Base-by-base conservation (phyloP, 495 filamentous ascomycete genomes). In the Penicillium tannophilum region DNA sequence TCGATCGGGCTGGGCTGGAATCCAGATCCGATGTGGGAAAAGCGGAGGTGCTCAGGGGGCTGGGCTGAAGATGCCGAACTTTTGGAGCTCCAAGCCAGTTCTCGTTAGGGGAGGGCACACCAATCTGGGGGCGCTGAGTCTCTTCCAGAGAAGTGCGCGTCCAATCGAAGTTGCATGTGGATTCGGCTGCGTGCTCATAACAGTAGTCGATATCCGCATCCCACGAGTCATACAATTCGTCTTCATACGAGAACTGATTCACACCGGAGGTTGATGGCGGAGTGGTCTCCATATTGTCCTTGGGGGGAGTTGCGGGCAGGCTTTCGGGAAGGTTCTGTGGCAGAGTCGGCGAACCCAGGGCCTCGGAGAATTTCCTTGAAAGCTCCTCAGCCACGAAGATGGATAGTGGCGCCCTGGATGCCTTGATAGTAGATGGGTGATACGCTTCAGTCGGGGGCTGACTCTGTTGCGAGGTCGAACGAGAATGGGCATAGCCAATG, bases 181-280 rank as follows among this genome's bases (percentile, higher is more conserved):
- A 91, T 71, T 97, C 93, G 8, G 89, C 91, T 47, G 88, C 91
- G 70, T 94, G 86, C 60, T 96, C 90, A 65, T 97, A 98, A 69
- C 88, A 94, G 70, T 90, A 97, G 69, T 97, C 93, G 63, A 98
- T 93, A 63, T 93, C 92, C 44, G 92, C 90, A 65, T 98, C 93
- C 93, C 93, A 98, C 20, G 81, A 88, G 45, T 86, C 82, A 39
- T 86, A 83, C 26, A 82, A 67, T 6, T 66, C 67, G 20, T 68
- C 65, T 3, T 63, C 65, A 45, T 55, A 61, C 14, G 63, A 56
- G 41, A 69, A 69, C 50, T 59, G 64, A n/a, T 67, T 63, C 26
- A 64, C 52, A 42, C 60, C 47, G 33, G 64, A 49, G 3, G 36
- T 48, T 6, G 49, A 47, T 1, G 65, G 60, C 14, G 62, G 54